These are phyloP conservation scores for Leccinum ochraceum DNA, from an alignment of 768 basidiomycete genomes.

Conservation along the genomic window DNA sequence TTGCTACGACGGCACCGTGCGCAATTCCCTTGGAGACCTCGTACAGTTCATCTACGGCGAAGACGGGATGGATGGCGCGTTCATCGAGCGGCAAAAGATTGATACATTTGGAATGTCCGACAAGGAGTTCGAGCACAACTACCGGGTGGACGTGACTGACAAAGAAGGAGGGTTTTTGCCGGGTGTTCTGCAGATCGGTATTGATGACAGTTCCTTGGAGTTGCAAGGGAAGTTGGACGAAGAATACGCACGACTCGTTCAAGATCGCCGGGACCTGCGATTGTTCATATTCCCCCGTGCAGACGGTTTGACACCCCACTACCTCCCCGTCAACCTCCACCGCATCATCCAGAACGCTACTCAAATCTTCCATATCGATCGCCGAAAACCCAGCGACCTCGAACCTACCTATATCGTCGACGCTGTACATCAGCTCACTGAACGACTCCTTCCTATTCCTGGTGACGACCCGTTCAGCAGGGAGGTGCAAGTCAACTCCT, in stretches of 20 bases:
- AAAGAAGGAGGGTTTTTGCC: slow-evolving; percentile 76
- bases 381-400: slow-evolving; percentile 90
- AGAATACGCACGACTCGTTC: slow-evolving; percentile 61
- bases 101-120: slow-evolving; percentile 85
- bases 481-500: slow-evolving; percentile 87
- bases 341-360: slow-evolving; percentile 95
- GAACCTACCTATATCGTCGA: slow-evolving; percentile 87
- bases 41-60: slow-evolving; percentile 98
- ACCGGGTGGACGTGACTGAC: slow-evolving; percentile 94
- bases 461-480: slow-evolving; percentile 74
- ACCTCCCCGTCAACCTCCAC: slow-evolving; percentile 92
- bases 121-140: slow-evolving; percentile 84
- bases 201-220: slow-evolving; percentile 81
- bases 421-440: slow-evolving; percentile 69
- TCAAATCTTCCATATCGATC: slow-evolving; percentile 97
- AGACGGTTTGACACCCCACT: slow-evolving; percentile 71
- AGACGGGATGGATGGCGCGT: slow-evolving; percentile 98
- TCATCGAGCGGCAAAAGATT: slow-evolving; percentile 93
- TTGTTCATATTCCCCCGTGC: slow-evolving; percentile 79
- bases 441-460: slow-evolving; percentile 83
- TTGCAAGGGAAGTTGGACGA: slow-evolving; percentile 85
- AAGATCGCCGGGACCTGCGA: slow-evolving; percentile 82
- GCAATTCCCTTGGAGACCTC: slow-evolving; percentile 95
- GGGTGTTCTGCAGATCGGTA: slow-evolving; percentile 81
- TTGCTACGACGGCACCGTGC: slow-evolving; percentile 95